Base-by-base conservation (phyloP, 1,139 yeast genomes). In the Diutina pseudorugosa region DNA sequence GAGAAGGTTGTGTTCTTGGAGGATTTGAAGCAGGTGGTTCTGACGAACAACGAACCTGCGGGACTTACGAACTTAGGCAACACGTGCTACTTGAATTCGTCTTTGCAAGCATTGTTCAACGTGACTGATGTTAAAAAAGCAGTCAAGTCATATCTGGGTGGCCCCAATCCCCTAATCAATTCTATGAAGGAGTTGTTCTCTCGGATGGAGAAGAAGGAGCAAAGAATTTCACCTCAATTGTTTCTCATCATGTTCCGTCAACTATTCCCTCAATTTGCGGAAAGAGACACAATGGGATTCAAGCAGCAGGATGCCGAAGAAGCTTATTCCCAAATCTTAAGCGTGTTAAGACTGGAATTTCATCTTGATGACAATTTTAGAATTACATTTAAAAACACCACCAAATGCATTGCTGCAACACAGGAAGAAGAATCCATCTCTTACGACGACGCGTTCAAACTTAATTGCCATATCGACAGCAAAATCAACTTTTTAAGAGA, bases 221-320 rank as follows among this genome's bases (percentile, higher is more conserved):
- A 65, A 62, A 67, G 61, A 61, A 75, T 64, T 66, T 82, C 60
- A 65, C 79, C 67, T 1, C 96, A 96, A 21, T 68, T 81, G 41
- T 71, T 81, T 47, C 80, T 91, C 56, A 71, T 91, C 56, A 72
- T 81, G 42, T 73, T 87, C 57, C 79, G 93, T 67, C 72, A 74
- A 53, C 70, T 75, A 20, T 87, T 80, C 62, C 97, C 98, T 1
- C 98, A 94, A 68, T 93, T 94, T 68, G 88, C 86, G 48, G 97
- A 93, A 64, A 80, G 79, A 52, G 76, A 76, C 51, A 71, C 73
- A 53, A 97, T 97, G 1, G 73, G 77, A 55, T 86, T 78, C 65
- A 90, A 87, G 65, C 98, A 93, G 70, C 99, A 93, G 67, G 99
- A 93, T 72, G 98, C 98, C 0, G 99, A 93, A 69, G 99, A 93